Evolutionary conservation across 2,329 filamentous ascomycete genomes (phyloP), one percentile per base, ranked within the genome.

Genomic region (Coniochaeta sp.): DNA sequence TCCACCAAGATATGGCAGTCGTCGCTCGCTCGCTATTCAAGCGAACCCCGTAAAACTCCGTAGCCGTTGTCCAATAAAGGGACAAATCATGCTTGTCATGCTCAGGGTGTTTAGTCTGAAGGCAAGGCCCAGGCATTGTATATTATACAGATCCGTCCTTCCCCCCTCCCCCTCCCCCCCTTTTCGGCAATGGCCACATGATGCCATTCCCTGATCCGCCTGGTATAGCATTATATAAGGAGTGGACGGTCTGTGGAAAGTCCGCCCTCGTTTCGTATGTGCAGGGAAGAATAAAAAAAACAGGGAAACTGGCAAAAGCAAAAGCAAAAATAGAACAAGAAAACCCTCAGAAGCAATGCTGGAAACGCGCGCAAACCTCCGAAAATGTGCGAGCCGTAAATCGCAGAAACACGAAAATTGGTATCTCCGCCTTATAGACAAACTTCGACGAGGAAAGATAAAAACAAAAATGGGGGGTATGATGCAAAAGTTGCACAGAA

Each of bases 281-380:
- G 28, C 28, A 31, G 9, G 38, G 16, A 19, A 43, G 38, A 43
- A 22, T n/a, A 52, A 14, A 22, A 14, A 22, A 22, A 24, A 34
- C 28, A 57, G 59, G 24, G 50, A 63, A 43, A n/a, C n/a, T n/a
- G n/a, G 28, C 47, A 64, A 61, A 63, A 62, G 68, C 65, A 7
- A 28, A 4, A 38, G 36, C 7, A 16, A 38, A 38, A 38, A 38
- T 14, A 38, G 16, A 17, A 38, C 36, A 16, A 38, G 16, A 38
- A 38, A 16, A 8, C 16, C n/a, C n/a, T n/a, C n/a, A n/a, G n/a
- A n/a, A n/a, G n/a, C n/a, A 16, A 17, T 31, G 47, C 7, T 52
- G 38, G 16, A 40, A 40, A n/a, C 6, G 6, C 5, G 12, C 8
- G 38, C 38, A 47, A 14, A 24, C 43, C 43, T 47, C 11, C 43